These are phyloP conservation scores for Sarcocystis neurona DNA, from an alignment of 169 alveolate genomes.

Conservation along the genomic window DNA sequence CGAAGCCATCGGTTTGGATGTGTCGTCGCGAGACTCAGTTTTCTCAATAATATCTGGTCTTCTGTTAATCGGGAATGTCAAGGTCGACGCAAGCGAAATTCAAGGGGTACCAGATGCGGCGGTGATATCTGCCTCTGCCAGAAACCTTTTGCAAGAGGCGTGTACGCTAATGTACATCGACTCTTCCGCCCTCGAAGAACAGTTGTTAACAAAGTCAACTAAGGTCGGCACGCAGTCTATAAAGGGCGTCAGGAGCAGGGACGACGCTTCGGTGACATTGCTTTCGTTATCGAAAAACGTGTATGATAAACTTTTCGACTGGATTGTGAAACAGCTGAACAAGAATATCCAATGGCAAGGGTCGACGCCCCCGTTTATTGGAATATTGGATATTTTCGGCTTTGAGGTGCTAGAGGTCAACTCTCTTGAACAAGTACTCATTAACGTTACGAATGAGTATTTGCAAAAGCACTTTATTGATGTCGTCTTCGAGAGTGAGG, in stretches of 20 bases:
- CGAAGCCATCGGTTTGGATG: slow-evolving; percentile 85
- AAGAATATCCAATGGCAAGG: slow-evolving; percentile 83
- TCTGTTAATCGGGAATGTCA: slow-evolving; percentile 93
- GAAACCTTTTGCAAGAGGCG: slow-evolving; percentile 72
- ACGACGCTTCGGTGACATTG: slow-evolving; percentile 81
- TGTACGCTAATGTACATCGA: slow-evolving; percentile 79
- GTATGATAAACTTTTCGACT: slow-evolving; percentile 93
- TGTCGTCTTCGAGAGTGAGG: slow-evolving; percentile 91
- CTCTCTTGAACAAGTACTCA: slow-evolving; percentile 97
- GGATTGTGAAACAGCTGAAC: slow-evolving; percentile 93
- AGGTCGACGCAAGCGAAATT: slow-evolving; percentile 80
- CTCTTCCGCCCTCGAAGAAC: slow-evolving; percentile 47
- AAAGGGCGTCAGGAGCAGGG: slow-evolving; percentile 82
- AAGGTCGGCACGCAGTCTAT: slow-evolving; percentile 80
- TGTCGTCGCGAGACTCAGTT: slow-evolving; percentile 83
- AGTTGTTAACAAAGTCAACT: slow-evolving; percentile 75
- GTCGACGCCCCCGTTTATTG: slow-evolving; percentile 86
- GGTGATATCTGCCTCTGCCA: slow-evolving; percentile 71
- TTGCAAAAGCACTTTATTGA: slow-evolving; percentile 92
- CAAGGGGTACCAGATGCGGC: slow-evolving; percentile 89
- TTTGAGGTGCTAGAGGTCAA: slow-evolving; percentile 95
- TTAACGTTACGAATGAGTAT: slow-evolving; percentile 98
- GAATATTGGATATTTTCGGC: slow-evolving; percentile 97
- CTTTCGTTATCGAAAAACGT: slow-evolving; percentile 93
- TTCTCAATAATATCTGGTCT: slow-evolving; percentile 82